Base-by-base conservation (phyloP, 768 basidiomycete genomes). In the Mycena haematopus region DNA sequence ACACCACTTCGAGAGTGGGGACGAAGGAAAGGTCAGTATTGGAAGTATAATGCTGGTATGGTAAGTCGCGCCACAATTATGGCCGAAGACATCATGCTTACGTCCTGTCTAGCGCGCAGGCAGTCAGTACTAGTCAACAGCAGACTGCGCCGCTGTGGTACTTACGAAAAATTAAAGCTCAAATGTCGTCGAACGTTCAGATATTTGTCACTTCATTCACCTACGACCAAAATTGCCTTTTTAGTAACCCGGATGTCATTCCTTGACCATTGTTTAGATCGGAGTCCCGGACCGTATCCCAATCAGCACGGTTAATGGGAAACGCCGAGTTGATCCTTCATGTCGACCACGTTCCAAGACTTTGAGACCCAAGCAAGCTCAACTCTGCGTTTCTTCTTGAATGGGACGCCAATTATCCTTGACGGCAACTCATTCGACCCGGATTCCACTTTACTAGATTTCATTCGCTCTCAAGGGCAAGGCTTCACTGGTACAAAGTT, bases 1-100 rank as follows among this genome's bases (percentile, higher is more conserved):
- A n/a, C n/a, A n/a, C n/a, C n/a, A n/a, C n/a, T 83, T 90, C 5
- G 65, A 65, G 42, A 44, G 52, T 17, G 46, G 50, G 51, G 56
- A 58, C 36, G 59, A 58, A 31, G 58, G 54, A 19, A 57, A 52
- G 27, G 56, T 52, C 27, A 60, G 55, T 19, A 75, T 92, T 51
- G 84, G 88, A 58, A 89, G 86, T 27, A 71, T 94, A 58, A 92
- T 93, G 89, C 84, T 93, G 47, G 92, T 93, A 21, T 93, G 90
- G 84, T 82, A 66, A 68, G 83, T 76, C 40, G 40, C 66, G 22
- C 58, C 52, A 25, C 14, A 42, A 58, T 51, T 24, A 50, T 21
- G 14, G 40, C 40, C 44, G n/a, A 56, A 55, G 27, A 50, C 64
- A 45, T 24, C 44, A 36, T 45, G 59, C 56, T 59, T 60, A 53